Conservation (phyloP, 257 asterid species). For the Plantago major region DNA sequence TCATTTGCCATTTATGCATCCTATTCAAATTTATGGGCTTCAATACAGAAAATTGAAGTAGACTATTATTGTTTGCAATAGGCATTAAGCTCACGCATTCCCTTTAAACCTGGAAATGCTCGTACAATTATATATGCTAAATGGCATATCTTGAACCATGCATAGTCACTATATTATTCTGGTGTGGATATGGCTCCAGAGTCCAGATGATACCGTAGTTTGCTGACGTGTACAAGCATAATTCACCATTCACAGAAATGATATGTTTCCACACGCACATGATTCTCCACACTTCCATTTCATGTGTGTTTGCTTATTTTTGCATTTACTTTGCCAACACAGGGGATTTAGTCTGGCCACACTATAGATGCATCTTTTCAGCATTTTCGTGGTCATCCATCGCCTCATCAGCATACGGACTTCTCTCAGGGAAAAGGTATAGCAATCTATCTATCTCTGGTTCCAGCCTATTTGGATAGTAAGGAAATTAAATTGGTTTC, state of each 20-base stretch:
- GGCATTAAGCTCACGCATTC: too few species aligned
- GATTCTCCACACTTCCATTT: not conserved
- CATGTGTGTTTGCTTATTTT: not conserved
- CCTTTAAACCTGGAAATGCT: too few species aligned
- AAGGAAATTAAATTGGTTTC: not conserved
- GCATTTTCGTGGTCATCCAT: slow-evolving; percentile 54
- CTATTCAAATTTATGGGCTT: too few species aligned
- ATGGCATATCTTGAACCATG: not conserved
- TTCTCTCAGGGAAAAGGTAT: slow-evolving; percentile 81
- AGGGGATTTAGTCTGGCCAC: slow-evolving; percentile 73
- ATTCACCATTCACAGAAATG: too few species aligned
- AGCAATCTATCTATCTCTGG: not conserved
- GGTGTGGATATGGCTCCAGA: not conserved
- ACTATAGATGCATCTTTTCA: slow-evolving; percentile 44
- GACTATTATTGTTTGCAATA: too few species aligned
- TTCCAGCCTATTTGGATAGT: not conserved
- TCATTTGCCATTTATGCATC: too few species aligned
- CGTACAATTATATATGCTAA: too few species aligned
- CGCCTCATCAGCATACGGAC: slow-evolving; percentile 59
- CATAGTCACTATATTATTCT: not conserved
- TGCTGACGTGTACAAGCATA: not conserved
- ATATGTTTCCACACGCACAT: too few species aligned
- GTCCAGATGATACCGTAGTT: not conserved
- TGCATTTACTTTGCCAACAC: slow-evolving; percentile 23
- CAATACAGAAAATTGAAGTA: too few species aligned